phyloP scores from a whole-genome alignment of 305 asterid genomes.

The Striga hermonthica region DNA sequence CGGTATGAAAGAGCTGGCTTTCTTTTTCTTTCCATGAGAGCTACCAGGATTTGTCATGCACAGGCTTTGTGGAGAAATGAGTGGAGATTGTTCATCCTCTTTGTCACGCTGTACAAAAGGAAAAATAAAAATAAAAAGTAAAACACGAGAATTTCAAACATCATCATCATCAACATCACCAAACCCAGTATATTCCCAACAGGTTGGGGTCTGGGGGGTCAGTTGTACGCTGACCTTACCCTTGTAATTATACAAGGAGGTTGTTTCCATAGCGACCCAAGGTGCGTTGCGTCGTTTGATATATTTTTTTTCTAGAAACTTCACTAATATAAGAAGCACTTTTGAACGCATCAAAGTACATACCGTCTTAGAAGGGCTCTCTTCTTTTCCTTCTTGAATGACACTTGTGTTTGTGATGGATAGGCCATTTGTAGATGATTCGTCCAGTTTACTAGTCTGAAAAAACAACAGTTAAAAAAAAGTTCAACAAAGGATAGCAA shows the following conservation, averaged over 20 bases:
- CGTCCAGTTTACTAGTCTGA: neutral
- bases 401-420: neutral
- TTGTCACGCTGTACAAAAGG: neutral
- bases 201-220: neutral
- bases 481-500: neutral
- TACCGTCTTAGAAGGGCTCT: neutral
- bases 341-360: neutral
- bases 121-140: neutral
- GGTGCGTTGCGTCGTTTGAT: too few species aligned
- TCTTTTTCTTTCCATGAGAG: slow-evolving; percentile 26
- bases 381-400: slow-evolving; percentile 2
- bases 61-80: slow-evolving; percentile 26
- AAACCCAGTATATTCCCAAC: neutral
- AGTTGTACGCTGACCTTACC: too few species aligned
- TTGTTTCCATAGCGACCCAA: too few species aligned
- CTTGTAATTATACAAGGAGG: too few species aligned
- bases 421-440: slow-evolving; percentile 1
- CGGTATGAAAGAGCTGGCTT: slow-evolving; percentile 26
- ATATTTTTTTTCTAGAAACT: too few species aligned
- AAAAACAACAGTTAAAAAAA: neutral
- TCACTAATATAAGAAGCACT: neutral
- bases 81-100: slow-evolving; percentile 5
- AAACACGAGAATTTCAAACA: neutral
- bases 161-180: neutral
- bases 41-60: slow-evolving; percentile 26